Conservation (phyloP, 2,329 filamentous ascomycete species). For the Fusarium fracticaudum region DNA sequence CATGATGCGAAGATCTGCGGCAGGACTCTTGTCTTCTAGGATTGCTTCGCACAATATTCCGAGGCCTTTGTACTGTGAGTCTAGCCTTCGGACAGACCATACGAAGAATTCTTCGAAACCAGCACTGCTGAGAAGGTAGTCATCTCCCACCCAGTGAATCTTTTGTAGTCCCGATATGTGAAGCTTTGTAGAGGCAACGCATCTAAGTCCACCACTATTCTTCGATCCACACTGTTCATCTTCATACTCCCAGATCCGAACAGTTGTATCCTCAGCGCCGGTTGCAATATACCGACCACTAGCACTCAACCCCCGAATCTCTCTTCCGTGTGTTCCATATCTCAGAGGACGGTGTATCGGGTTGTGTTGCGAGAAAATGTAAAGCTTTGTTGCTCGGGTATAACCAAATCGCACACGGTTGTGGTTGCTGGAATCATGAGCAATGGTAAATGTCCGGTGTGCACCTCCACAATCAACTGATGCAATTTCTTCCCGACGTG, state of each 20-base stretch:
- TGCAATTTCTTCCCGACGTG: conserved; percentile 73
- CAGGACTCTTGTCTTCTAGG: conserved; percentile 59
- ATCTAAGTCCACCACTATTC: conserved; percentile 49
- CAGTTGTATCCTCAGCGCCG: conserved; percentile 76
- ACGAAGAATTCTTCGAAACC: conserved; percentile 90
- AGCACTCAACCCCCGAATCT: conserved; percentile 70
- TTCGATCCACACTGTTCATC: conserved; percentile 13
- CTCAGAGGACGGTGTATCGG: conserved; percentile 63
- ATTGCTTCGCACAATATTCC: conserved; percentile 67
- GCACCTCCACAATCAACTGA: conserved; percentile 84
- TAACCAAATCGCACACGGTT: conserved; percentile 70
- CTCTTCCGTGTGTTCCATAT: conserved; percentile 82
- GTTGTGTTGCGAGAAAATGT: conserved; percentile 56
- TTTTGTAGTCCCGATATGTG: conserved; percentile 88
- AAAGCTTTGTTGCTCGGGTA: conserved; percentile 71
- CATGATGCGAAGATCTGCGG: conserved; percentile 80
- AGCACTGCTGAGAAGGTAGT: conserved; percentile 83
- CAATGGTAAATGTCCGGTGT: conserved; percentile 77
- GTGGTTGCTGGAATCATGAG: conserved; percentile 44
- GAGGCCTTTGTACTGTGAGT: conserved; percentile 59
- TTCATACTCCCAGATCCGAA: conserved; percentile 74
- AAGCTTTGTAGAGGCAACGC: conserved; percentile 73
- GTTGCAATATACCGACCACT: conserved; percentile 63
- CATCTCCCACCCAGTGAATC: conserved; percentile 76
- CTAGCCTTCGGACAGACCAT: conserved; percentile 73